phyloP scores from a whole-genome alignment of 2,329 filamentous ascomycete species.

The Fusarium miscanthi region DNA sequence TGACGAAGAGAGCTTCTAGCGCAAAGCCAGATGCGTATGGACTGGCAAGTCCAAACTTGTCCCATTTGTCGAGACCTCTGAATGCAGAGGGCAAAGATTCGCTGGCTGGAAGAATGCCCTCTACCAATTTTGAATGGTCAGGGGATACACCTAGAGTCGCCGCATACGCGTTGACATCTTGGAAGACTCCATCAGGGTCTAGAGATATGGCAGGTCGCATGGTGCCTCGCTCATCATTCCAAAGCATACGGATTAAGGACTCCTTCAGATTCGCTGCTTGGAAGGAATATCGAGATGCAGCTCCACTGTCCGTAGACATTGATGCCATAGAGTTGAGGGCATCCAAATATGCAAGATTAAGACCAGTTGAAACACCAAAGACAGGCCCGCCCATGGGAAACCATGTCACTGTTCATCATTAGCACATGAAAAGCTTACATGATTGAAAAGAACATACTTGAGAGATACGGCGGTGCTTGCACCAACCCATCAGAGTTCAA shows the following conservation, averaged over 20 bases:
- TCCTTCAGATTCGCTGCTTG: background rate
- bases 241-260: fast-evolving
- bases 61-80: background rate
- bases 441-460: background rate
- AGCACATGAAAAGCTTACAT: fast-evolving
- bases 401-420: background rate
- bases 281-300: background rate
- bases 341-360: slow-evolving; percentile 1
- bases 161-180: background rate
- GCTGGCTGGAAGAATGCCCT: background rate
- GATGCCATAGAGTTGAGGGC: background rate
- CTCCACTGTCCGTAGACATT: background rate
- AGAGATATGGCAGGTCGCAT: background rate
- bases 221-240: background rate
- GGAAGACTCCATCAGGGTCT: background rate
- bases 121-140: background rate
- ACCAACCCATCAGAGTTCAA: slow-evolving; percentile 1
- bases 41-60: background rate
- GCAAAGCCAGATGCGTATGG: slow-evolving; percentile 5
- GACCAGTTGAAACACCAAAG: background rate
- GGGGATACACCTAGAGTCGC: background rate
- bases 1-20: background rate
- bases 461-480: background rate
- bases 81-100: background rate
- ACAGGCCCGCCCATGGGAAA: slow-evolving; percentile 1